Conservation (phyloP, 257 asterid species). For the Osmanthus fragrans region DNA sequence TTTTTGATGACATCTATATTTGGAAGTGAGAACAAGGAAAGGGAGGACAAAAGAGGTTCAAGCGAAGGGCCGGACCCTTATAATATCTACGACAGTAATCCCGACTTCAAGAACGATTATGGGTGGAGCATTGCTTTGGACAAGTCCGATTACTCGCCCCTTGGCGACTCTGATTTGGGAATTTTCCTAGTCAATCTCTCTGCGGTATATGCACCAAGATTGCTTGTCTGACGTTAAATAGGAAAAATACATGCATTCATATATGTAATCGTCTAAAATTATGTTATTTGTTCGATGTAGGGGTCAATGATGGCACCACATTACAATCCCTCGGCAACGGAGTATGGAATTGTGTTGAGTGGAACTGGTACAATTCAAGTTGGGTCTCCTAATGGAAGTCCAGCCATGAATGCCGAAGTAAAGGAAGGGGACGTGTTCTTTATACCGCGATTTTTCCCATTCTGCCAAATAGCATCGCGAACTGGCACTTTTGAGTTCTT, state of each 20-base stretch:
- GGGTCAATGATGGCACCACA: constrained; percentile 99
- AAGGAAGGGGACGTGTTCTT: constrained; percentile 72
- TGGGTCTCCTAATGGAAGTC: constrained; percentile 73
- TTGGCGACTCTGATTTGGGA: constrained; percentile 49
- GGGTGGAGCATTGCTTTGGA: constrained; percentile 82
- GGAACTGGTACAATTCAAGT: constrained; percentile 68
- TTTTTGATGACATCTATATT: constrained; percentile 41
- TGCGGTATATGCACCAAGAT: constrained; percentile 49
- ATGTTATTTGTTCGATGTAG: constrained; percentile 30
- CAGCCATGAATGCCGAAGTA: constrained; percentile 78
- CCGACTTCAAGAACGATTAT: constrained; percentile 65
- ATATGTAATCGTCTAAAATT: neutral
- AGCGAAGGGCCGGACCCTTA: constrained; percentile 58
- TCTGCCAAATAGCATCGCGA: constrained; percentile 87
- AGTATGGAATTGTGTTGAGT: constrained; percentile 62
- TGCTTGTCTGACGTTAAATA: neutral
- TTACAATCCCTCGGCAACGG: constrained; percentile 72
- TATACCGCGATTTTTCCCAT: constrained; percentile 80
- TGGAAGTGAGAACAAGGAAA: constrained; percentile 24
- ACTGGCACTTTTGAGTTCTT: constrained; percentile 81
- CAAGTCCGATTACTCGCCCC: constrained; percentile 59
- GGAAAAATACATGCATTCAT: neutral
- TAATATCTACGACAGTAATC: constrained; percentile 53
- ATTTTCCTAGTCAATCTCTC: constrained; percentile 74
- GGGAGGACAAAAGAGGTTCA: constrained; percentile 7